Base-by-base conservation (phyloP, 768 basidiomycete species). In the Psilocybe tampanensis region DNA sequence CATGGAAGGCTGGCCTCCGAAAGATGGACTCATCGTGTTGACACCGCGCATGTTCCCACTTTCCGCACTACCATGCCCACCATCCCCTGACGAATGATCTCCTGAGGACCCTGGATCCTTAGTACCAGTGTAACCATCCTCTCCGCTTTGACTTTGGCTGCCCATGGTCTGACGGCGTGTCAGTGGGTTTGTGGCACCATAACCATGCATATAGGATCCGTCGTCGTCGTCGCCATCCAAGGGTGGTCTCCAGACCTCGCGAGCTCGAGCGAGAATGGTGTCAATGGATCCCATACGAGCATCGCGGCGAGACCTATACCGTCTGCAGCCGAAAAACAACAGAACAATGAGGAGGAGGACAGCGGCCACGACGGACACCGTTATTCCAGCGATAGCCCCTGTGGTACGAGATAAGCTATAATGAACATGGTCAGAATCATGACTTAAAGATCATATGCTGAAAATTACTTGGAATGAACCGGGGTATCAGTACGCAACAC, bases 381-480 rank as follows among this genome's bases (percentile, higher is more conserved):
- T 67, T 26, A 78, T 70, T 2, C 73, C 76, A 17, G 77, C 68
- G 36, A 77, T 74, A 9, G 71, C 77, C 11, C 70, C 73, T 2
- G 74, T 76, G 49, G 76, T 73, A 18, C 65, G 68, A 1, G 72
- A 66, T 52, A 78, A 29, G 29, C 29, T 29, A 29, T 29, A 29
- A 4, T 29, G 29, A 9, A n/a, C n/a, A n/a, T n/a, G 29, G 29
- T 29, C n/a, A 33, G 21, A 29, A 29, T 6, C 18, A 47, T 8
- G 13, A 8, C 13, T 4, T 12, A 23, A 34, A 9, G 9, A 29
- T 29, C 3, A 13, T 19, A 24, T 26, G 32, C 29, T 22, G 8
- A 8, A 12, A 57, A 66, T 52, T 62, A 70, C 71, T 63, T 61
- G 52, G 63, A 63, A n/a, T 58, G 47, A 29, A 53, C 59, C 0